Evolutionary conservation across 257 asterid genomes (phyloP).

Genomic region (Solanum infundibuliforme): DNA sequence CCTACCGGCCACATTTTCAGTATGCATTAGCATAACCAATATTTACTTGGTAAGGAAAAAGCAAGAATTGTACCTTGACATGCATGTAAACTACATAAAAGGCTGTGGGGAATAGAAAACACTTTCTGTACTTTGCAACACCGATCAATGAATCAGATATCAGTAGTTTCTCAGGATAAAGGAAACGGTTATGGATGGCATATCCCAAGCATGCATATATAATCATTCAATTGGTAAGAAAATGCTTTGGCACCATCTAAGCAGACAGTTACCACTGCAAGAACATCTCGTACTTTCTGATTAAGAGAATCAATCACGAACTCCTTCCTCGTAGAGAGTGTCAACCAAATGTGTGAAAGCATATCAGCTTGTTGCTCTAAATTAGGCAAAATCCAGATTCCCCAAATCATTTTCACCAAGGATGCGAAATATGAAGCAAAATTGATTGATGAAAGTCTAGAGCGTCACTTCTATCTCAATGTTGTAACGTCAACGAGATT

Average conservation of each 20-base stretch:
- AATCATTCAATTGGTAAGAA: neutral
- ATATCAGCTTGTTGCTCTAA: neutral
- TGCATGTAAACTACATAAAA: neutral
- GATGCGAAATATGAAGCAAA: neutral
- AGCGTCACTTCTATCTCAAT: neutral
- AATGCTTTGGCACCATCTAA: neutral
- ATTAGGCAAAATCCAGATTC: neutral
- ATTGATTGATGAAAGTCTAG: neutral
- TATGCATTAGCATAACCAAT: neutral
- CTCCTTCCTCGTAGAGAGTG: neutral
- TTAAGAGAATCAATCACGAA: neutral
- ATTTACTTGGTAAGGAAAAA: neutral
- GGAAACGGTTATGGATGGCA: neutral
- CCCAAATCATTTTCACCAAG: neutral
- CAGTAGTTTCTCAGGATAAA: neutral
- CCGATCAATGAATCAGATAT: neutral
- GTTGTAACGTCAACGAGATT: neutral
- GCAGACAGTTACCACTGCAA: neutral
- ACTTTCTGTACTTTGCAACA: neutral
- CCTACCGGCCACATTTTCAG: neutral
- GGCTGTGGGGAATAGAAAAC: neutral
- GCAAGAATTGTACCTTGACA: neutral
- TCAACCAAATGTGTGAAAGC: neutral
- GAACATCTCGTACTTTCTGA: neutral
- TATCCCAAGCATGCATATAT: neutral